Base-by-base conservation (phyloP, 2,329 filamentous ascomycete species). In the Fusarium chuoi region DNA sequence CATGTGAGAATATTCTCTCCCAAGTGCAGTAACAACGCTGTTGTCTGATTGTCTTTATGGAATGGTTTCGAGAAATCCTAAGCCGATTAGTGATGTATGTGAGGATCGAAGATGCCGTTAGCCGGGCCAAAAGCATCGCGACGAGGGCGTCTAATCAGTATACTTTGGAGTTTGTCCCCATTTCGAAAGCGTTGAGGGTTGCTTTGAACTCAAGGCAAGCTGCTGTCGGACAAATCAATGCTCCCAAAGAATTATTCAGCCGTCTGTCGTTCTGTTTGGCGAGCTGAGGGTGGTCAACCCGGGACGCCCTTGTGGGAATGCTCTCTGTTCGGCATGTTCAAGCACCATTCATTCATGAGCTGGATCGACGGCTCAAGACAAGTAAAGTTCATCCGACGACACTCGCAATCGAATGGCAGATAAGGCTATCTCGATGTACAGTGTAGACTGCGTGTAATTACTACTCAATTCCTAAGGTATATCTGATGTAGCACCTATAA, bases 381-480 rank as follows among this genome's bases (percentile, higher is more conserved):
- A 35, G n/a, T 20, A 26, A n/a, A 39, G 15, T 30, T 26, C 26
- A 30, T 13, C 18, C 9, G 11, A 24, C 3, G 17, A 18, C 46
- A 28, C 35, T 17, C 15, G 13, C 18, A 63, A 10, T 64, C 30
- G 12, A 42, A 28, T 13, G 26, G 22, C 12, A 42, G 5, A 28
- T 20, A 17, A 26, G 30, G 28, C 28, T 12, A 17, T 54, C 28
- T 39, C 17, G 6, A 15, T 44, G 33, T 35, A 18, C 38, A 46
- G 33, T 17, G 33, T 30, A 63, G 48, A 42, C 55, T 60, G 42
- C 20, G 45, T 22, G 44, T 49, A 26, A 62, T 62, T 30, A 44
- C 58, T 65, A 57, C 63, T 74, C 45, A 59, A 59, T 65, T 56
- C 46, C 52, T 54, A 41, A 68, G 63, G 44, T 68, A 61, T 71